These are phyloP conservation scores for Sporothrix pallida DNA, from an alignment of 2,329 filamentous ascomycete species.

Conservation along the genomic window DNA sequence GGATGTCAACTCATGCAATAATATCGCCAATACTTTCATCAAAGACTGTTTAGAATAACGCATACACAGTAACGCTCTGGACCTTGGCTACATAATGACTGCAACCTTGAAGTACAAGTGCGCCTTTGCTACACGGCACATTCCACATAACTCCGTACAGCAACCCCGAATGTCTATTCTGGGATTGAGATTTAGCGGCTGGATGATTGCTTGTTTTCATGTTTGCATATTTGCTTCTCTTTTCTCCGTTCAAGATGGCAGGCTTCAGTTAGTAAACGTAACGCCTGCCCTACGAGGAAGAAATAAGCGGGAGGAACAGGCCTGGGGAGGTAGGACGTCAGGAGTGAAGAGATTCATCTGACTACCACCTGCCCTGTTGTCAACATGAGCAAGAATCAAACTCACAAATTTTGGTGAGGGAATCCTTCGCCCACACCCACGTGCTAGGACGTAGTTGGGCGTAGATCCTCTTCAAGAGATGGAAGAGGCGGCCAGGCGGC, in stretches of 20 bases:
- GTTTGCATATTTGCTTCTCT: not conserved
- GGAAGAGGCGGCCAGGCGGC: not conserved
- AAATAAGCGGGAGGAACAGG: not conserved
- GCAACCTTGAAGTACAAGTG: too few species aligned
- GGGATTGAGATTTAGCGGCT: too few species aligned
- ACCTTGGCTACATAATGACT: too few species aligned
- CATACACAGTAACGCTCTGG: too few species aligned
- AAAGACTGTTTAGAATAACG: too few species aligned
- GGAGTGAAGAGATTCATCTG: too few species aligned
- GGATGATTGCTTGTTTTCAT: too few species aligned
- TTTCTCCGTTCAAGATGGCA: not conserved
- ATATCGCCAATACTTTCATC: too few species aligned
- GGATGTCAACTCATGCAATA: too few species aligned
- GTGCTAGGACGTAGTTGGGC: not conserved
- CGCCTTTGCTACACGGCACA: too few species aligned
- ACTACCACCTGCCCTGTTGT: not conserved
- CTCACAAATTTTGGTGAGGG: not conserved
- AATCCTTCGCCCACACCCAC: constrained; percentile 13
- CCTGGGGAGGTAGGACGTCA: not conserved
- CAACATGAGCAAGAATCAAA: not conserved
- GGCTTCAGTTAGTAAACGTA: not conserved
- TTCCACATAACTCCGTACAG: too few species aligned
- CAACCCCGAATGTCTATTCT: too few species aligned
- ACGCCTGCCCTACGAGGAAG: constrained; percentile 23
- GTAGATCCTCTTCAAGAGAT: not conserved